phyloP scores from a whole-genome alignment of 352 stramenopile genomes.

The Pythium periplocum region DNA sequence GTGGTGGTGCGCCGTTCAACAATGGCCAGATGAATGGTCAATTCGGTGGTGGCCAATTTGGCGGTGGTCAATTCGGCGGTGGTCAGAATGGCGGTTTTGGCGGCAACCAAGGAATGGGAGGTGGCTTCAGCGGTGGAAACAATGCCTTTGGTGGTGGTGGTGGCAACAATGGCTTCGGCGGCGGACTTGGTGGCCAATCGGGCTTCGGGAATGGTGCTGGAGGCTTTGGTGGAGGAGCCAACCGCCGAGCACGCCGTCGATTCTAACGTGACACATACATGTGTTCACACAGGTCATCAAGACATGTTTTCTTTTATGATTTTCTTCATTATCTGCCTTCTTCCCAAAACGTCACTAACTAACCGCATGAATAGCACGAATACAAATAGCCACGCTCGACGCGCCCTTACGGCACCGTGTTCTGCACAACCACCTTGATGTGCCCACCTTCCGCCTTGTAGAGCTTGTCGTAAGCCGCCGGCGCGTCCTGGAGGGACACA shows the following conservation, averaged over 20 bases:
- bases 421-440: slow-evolving; percentile 30
- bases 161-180: not conserved
- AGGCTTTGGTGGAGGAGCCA: not conserved
- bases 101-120: not conserved
- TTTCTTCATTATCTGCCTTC: too few relatives aligned
- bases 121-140: slow-evolving; percentile 1
- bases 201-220: not conserved
- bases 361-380: too few relatives aligned
- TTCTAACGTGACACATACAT: too few relatives aligned
- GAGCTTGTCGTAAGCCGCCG: slow-evolving; percentile 27
- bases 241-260: not conserved
- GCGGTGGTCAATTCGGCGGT: not conserved
- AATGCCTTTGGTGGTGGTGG: not conserved
- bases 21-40: too few relatives aligned
- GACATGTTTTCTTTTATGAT: too few relatives aligned
- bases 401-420: slow-evolving; percentile 3
- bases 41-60: too few relatives aligned
- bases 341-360: too few relatives aligned
- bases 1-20: too few relatives aligned
- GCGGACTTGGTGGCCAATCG: slow-evolving; percentile 1
- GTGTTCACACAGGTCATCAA: too few relatives aligned
- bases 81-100: slow-evolving; percentile 3
- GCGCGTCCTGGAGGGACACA: slow-evolving; percentile 25
- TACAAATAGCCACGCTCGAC: too few relatives aligned
- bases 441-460: slow-evolving; percentile 22